Conservation (phyloP, 2,329 filamentous ascomycete genomes). For the Arthrobotrys musiformis region DNA sequence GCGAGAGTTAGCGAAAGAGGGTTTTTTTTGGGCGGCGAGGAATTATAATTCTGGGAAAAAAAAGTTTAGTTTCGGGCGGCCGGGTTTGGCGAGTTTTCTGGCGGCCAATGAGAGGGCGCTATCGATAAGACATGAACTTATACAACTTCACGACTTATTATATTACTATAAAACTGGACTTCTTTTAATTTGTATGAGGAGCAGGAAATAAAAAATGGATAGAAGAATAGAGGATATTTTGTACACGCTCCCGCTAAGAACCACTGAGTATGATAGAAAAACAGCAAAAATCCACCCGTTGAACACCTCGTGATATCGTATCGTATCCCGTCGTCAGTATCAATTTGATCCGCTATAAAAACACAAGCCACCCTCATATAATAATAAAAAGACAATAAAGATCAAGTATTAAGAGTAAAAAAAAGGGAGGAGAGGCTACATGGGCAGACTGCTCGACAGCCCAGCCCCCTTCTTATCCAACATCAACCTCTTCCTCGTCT, state of each 20-base stretch:
- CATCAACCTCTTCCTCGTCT: conserved; percentile 44
- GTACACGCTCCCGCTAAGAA: conserved; percentile 41
- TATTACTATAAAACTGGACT: neutral
- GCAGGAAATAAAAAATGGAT: neutral
- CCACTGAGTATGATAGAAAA: neutral
- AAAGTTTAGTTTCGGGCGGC: neutral
- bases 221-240: conserved; percentile 19
- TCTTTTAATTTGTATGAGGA: neutral
- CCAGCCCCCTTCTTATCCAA: conserved; percentile 48
- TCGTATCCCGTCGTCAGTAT: neutral
- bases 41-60: too few species aligned
- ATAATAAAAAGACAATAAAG: neutral
- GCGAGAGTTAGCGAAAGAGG: too few species aligned
- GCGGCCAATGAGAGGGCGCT: neutral
- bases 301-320: conserved; percentile 8
- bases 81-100: neutral
- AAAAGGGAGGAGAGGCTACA: neutral
- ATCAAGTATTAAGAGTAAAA: neutral
- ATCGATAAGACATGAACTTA: neutral
- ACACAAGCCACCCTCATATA: neutral
- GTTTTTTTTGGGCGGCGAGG: too few species aligned
- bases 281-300: neutral
- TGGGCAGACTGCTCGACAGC: conserved; percentile 50
- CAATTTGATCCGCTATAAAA: conserved; percentile 4
- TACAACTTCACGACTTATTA: too few species aligned